phyloP scores from a whole-genome alignment of 169 alveolate species.

The Plasmodium billcollinsi region DNA sequence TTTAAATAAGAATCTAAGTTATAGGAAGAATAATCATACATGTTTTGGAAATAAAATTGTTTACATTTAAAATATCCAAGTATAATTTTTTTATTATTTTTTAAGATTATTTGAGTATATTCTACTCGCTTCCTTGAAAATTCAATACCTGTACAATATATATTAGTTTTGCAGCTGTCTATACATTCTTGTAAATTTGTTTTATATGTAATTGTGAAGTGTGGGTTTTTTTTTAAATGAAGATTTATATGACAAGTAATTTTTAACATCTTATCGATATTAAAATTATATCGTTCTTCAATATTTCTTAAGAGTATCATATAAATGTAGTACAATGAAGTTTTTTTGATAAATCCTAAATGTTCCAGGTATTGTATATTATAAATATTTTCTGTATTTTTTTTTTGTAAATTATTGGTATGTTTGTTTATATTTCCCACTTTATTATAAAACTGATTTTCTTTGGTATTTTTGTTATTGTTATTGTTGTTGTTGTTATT shows the following conservation, averaged over 20 bases:
- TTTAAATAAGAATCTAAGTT: slow-evolving; percentile 21
- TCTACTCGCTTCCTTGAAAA: slow-evolving; percentile 43
- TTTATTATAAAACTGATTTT: not conserved
- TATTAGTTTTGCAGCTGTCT: slow-evolving; percentile 79
- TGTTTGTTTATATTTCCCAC: not conserved
- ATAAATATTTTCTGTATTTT: slow-evolving; percentile 20
- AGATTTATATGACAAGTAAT: slow-evolving; percentile 57
- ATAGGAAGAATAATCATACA: slow-evolving; percentile 40
- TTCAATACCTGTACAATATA: slow-evolving; percentile 80
- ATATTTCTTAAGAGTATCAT: slow-evolving; percentile 37
- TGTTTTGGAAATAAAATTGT: slow-evolving; percentile 36
- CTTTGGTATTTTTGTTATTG: not conserved
- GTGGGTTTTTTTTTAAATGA: slow-evolving; percentile 37
- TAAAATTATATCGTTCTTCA: slow-evolving; percentile 35
- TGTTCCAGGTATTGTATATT: slow-evolving; percentile 15
- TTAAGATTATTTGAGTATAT: slow-evolving; percentile 57
- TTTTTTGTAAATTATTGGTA: not conserved
- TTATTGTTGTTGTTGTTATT: not conserved
- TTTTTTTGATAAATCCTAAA: slow-evolving; percentile 26
- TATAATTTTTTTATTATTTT: slow-evolving; percentile 55
- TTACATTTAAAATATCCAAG: slow-evolving; percentile 77
- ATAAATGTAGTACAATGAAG: slow-evolving; percentile 36
- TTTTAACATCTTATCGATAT: slow-evolving; percentile 32
- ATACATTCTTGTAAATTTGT: slow-evolving; percentile 78
- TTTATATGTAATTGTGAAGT: slow-evolving; percentile 47